These are phyloP conservation scores for Naganishia antarctica DNA, from an alignment of 768 basidiomycete genomes.

Conservation along the genomic window DNA sequence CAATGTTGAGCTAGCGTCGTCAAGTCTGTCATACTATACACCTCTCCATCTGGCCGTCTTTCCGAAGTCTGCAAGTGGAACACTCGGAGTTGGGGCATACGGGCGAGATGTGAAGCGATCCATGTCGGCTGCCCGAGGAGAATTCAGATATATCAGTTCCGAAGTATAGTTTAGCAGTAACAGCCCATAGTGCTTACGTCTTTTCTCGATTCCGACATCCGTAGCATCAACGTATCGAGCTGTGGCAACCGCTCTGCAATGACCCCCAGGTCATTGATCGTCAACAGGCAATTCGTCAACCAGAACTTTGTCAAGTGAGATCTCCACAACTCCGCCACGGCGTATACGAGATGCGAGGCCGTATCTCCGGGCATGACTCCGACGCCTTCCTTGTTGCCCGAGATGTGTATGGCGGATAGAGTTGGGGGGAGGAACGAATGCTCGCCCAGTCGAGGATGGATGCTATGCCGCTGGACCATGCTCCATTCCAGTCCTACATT, in stretches of 20 bases:
- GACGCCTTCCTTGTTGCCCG: slow-evolving; percentile 6
- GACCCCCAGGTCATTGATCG: slow-evolving; percentile 8
- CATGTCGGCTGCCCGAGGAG: not conserved
- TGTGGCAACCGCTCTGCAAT: slow-evolving; percentile 11
- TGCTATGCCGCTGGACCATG: slow-evolving; percentile 1
- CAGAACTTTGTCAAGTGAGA: slow-evolving; percentile 10
- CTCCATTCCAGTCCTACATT: slow-evolving; percentile 5
- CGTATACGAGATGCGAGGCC: not conserved
- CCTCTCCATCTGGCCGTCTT: slow-evolving; percentile 1
- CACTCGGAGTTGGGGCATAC: slow-evolving; percentile 17
- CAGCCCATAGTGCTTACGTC: no score
- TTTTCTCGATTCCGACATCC: slow-evolving; percentile 16
- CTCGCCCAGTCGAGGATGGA: not conserved
- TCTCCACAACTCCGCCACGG: slow-evolving; percentile 7
- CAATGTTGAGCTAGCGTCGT: slow-evolving; percentile 14
- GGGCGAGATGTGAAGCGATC: slow-evolving; percentile 3
- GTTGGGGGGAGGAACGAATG: slow-evolving; percentile 17
- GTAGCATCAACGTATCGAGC: slow-evolving; percentile 22
- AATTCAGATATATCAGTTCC: no score
- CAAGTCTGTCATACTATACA: slow-evolving; percentile 17
- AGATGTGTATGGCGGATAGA: not conserved
- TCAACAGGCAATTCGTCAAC: slow-evolving; percentile 20
- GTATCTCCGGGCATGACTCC: slow-evolving; percentile 9
- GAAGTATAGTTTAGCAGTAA: no score
- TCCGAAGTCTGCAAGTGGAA: slow-evolving; percentile 26